A percentile compares a stretch with the other conserved stretches of the same genome.
phyloP scores from a whole-genome alignment of 495 filamentous ascomycete genomes.

The Apiosordaria backusii region DNA sequence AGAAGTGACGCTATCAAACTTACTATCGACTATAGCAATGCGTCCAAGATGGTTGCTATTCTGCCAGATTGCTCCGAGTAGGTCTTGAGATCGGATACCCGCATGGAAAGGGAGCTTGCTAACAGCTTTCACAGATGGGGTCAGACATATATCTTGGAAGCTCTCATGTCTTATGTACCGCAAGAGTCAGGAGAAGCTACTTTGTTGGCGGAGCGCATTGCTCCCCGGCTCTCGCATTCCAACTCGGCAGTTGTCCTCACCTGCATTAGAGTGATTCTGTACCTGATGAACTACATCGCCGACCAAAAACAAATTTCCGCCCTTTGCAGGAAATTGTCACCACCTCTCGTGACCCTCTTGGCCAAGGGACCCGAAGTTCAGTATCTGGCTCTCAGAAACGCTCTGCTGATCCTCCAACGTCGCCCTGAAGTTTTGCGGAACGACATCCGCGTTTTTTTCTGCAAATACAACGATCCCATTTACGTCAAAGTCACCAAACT shows the following conservation, averaged over 20 bases:
- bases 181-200: slow-evolving; percentile 84
- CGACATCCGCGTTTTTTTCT: slow-evolving; percentile 98
- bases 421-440: slow-evolving; percentile 91
- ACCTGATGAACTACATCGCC: slow-evolving; percentile 98
- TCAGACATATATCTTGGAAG: slow-evolving; percentile 97
- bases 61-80: slow-evolving; percentile 96
- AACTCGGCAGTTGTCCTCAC: slow-evolving; percentile 97
- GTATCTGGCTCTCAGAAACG: slow-evolving; percentile 92
- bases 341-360: slow-evolving; percentile 89
- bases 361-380: slow-evolving; percentile 97
- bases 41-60: slow-evolving; percentile 96
- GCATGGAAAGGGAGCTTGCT: slow-evolving; percentile 16
- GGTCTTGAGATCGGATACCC: slow-evolving; percentile 28
- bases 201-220: slow-evolving; percentile 87
- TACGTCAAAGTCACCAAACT: slow-evolving; percentile 99
- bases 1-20: slow-evolving; percentile 95
- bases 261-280: slow-evolving; percentile 91
- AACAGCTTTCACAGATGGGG: slow-evolving; percentile 69
- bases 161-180: slow-evolving; percentile 96
- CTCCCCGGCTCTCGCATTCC: slow-evolving; percentile 88
- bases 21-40: slow-evolving; percentile 95
- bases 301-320: slow-evolving; percentile 87
- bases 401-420: slow-evolving; percentile 87
- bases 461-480: slow-evolving; percentile 99
- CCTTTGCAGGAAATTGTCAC: slow-evolving; percentile 89